Percentiles rank a stretch among this genome's conserved stretches.
Evolutionary conservation across 495 filamentous ascomycete genomes (phyloP).

Genomic region (Penicillium taxi): DNA sequence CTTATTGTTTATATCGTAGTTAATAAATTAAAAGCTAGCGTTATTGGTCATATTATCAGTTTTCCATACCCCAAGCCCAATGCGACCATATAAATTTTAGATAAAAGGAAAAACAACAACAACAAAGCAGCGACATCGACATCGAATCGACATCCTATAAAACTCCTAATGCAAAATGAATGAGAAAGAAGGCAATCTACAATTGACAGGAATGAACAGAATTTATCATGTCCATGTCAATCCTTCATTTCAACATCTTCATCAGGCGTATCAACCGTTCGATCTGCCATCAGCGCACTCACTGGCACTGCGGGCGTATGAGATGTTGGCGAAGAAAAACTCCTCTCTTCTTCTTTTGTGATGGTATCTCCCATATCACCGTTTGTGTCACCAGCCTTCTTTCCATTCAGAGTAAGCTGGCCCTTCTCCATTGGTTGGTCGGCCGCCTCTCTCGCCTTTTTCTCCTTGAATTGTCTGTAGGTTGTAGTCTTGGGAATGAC

Average conservation of each 20-base stretch:
- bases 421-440: constrained; percentile 45
- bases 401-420: constrained; percentile 45
- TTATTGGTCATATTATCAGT: constrained; percentile 4
- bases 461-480: constrained; percentile 70
- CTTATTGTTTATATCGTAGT: too few species aligned
- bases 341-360: constrained; percentile 11
- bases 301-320: constrained; percentile 28
- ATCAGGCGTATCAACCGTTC: constrained; percentile 28
- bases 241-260: constrained; percentile 53
- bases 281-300: constrained; percentile 35
- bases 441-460: constrained; percentile 41
- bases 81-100: constrained; percentile 11
- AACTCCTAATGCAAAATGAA: constrained; percentile 22
- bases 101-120: not conserved
- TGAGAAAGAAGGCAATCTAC: constrained; percentile 12
- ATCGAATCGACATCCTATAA: too few species aligned
- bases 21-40: too few species aligned
- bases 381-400: constrained; percentile 22
- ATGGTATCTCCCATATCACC: constrained; percentile 16
- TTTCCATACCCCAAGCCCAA: constrained; percentile 8
- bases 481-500: constrained; percentile 78
- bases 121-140: too few species aligned
- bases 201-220: too few species aligned
- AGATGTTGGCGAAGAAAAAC: constrained; percentile 19
- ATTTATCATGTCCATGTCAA: constrained; percentile 3